A percentile compares a stretch with the other conserved stretches of the same genome.
phyloP scores from a whole-genome alignment of 2,329 filamentous ascomycete species.

The Nemania serpens region DNA sequence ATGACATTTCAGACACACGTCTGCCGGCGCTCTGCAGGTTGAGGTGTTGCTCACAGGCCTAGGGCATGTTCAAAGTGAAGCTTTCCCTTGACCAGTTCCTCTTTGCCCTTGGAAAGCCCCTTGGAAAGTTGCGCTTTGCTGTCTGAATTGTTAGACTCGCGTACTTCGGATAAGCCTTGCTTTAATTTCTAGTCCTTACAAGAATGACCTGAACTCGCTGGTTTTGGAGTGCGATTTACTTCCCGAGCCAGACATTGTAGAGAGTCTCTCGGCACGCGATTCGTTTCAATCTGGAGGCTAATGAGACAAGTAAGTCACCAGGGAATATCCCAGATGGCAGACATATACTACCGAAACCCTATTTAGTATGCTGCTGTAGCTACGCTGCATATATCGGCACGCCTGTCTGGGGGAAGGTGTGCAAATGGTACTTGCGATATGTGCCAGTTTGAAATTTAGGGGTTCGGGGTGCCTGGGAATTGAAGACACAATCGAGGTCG shows the following conservation, averaged over 20 bases:
- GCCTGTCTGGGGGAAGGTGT: neutral
- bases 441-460: no score
- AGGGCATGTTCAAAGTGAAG: constrained; percentile 28
- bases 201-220: constrained; percentile 22
- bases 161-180: neutral
- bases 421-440: neutral
- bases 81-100: constrained; percentile 27
- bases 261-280: neutral
- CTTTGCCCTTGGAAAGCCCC: constrained; percentile 22
- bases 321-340: constrained; percentile 21
- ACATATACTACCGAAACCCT: neutral
- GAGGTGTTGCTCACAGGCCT: constrained; percentile 25
- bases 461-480: no score
- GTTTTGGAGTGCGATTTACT: constrained; percentile 18
- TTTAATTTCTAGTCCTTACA: constrained; percentile 15
- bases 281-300: neutral
- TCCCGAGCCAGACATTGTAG: constrained; percentile 22
- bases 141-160: constrained; percentile 16
- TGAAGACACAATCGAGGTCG: no score
- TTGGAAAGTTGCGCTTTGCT: constrained; percentile 27
- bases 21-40: neutral
- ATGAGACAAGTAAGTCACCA: neutral
- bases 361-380: no score
- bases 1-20: neutral
- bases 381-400: neutral